Evolutionary conservation across 2,329 filamentous ascomycete species (phyloP).

Genomic region (Drechslerella coelobrocha): DNA sequence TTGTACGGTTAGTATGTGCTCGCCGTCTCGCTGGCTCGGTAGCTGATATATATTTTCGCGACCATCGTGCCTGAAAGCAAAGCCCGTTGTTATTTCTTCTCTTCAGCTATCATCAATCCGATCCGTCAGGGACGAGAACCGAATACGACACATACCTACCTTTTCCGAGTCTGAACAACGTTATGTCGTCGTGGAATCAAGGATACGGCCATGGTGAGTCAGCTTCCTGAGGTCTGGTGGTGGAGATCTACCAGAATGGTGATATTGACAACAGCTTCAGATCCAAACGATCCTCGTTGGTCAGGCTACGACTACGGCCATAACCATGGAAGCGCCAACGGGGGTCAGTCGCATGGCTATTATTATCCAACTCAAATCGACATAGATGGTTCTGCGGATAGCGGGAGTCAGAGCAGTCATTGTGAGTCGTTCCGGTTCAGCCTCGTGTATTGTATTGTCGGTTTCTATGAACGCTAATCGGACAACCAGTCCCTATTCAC

Average conservation of each 20-base stretch:
- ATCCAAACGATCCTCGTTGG: constrained; percentile 20
- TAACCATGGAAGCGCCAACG: not conserved
- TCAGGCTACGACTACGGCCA: not conserved
- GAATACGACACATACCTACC: not conserved
- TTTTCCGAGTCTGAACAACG: not conserved
- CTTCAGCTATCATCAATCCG: too few relatives aligned
- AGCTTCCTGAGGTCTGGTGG: too few relatives aligned
- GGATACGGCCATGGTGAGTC: not conserved
- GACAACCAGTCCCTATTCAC: not conserved
- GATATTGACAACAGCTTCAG: not conserved
- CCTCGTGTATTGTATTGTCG: not conserved
- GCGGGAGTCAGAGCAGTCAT: not conserved
- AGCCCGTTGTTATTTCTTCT: too few relatives aligned
- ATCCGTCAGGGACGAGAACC: not conserved
- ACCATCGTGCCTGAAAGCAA: too few relatives aligned
- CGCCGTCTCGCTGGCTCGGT: too few relatives aligned
- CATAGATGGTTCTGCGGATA: constrained; percentile 7
- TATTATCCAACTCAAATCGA: constrained; percentile 11
- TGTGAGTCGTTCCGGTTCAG: constrained; percentile 1
- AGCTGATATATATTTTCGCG: too few relatives aligned
- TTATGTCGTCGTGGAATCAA: not conserved
- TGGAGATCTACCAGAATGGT: too few relatives aligned
- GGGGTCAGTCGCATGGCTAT: constrained; percentile 5
- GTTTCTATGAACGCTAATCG: not conserved
- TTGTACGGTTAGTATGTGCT: too few relatives aligned